A percentile compares a stretch with the other conserved stretches of the same genome.
Evolutionary conservation across 2,329 filamentous ascomycete species (phyloP).

Genomic region (Botryotinia convoluta): DNA sequence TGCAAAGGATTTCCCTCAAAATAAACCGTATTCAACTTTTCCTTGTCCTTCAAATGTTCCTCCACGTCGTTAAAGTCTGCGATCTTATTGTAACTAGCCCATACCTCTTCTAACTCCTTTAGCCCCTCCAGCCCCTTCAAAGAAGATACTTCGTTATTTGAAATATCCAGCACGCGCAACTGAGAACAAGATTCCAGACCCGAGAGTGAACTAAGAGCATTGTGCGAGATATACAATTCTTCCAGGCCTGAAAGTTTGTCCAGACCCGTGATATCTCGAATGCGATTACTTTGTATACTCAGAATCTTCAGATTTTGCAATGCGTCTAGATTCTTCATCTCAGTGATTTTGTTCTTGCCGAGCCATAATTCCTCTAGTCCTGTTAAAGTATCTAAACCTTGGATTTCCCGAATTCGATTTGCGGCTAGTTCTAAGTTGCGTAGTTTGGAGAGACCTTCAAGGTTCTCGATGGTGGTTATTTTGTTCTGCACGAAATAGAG

Average conservation of each 20-base stretch:
- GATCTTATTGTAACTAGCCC: constrained; percentile 88
- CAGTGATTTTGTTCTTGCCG: constrained; percentile 93
- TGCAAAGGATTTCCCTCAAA: constrained; percentile 95
- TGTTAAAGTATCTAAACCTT: constrained; percentile 76
- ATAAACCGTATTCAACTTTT: constrained; percentile 82
- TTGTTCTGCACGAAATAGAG: constrained; percentile 95
- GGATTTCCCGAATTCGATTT: constrained; percentile 85
- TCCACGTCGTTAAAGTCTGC: constrained; percentile 80
- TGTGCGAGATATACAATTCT: constrained; percentile 95
- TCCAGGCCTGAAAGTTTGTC: constrained; percentile 73
- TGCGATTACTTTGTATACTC: constrained; percentile 92
- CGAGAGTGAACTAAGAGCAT: constrained; percentile 73
- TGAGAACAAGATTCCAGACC: constrained; percentile 64
- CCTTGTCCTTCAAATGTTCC: constrained; percentile 72
- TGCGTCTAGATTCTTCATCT: constrained; percentile 71
- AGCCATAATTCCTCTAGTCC: constrained; percentile 87
- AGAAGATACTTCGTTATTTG: constrained; percentile 77
- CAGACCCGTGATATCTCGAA: constrained; percentile 74
- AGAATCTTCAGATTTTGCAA: constrained; percentile 81
- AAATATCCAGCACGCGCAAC: constrained; percentile 81
- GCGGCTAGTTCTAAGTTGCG: constrained; percentile 87
- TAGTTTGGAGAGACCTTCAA: constrained; percentile 72
- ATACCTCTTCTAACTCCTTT: constrained; percentile 78
- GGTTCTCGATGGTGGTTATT: constrained; percentile 80
- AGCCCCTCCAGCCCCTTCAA: constrained; percentile 70